Percentiles rank a stretch among this genome's conserved stretches.
phyloP scores from a whole-genome alignment of 2,329 filamentous ascomycete genomes.

The Grosmannia clavigera region DNA sequence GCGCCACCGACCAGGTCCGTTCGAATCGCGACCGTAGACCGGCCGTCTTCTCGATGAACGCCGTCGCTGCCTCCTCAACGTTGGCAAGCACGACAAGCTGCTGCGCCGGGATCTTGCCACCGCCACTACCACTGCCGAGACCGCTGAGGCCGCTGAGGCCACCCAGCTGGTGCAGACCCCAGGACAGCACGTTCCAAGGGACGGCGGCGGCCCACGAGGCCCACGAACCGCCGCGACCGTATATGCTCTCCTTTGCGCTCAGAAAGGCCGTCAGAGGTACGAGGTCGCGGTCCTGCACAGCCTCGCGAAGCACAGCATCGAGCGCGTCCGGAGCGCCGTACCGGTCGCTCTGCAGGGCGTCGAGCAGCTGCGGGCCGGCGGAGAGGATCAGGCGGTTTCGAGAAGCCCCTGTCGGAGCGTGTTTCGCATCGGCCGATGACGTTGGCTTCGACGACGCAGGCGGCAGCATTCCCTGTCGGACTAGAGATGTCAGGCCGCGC shows the following conservation, averaged over 20 bases:
- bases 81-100: conserved; percentile 55
- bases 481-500: conserved; percentile 19
- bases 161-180: conserved; percentile 62
- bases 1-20: conserved; percentile 52
- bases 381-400: conserved; percentile 39
- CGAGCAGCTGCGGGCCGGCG: conserved; percentile 51
- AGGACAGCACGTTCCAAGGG: conserved; percentile 57
- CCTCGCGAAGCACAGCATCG: conserved; percentile 65
- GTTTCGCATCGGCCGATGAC: not conserved
- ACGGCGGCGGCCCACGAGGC: conserved; percentile 53
- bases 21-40: conserved; percentile 43
- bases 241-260: conserved; percentile 54
- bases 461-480: conserved; percentile 20
- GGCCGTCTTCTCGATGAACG: conserved; percentile 33
- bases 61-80: conserved; percentile 44
- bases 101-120: conserved; percentile 30
- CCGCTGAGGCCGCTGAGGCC: conserved; percentile 50
- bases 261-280: conserved; percentile 61
- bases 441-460: conserved; percentile 6
- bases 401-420: conserved; percentile 10
- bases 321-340: conserved; percentile 74
- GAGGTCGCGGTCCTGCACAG: conserved; percentile 55
- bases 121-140: conserved; percentile 12
- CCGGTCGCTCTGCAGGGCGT: conserved; percentile 60
- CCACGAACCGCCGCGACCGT: conserved; percentile 47